Base-by-base conservation (phyloP, 805 yeast genomes). In the Debaryomyces prosopidis region DNA sequence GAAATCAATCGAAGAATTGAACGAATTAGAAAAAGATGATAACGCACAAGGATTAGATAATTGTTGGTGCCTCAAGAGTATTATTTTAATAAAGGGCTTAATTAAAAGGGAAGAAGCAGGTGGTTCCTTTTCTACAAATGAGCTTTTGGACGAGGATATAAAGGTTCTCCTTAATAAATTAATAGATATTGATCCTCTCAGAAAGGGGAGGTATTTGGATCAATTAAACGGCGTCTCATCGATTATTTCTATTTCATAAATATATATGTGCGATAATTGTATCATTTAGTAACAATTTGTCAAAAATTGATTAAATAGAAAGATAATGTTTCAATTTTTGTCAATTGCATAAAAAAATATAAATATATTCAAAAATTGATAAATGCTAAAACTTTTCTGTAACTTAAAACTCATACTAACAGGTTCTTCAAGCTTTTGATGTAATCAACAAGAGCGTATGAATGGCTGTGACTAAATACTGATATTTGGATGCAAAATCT, bases 1-100 rank as follows among this genome's bases (percentile, higher is more conserved):
- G 7, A 48, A 55, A 1, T 72, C 73, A 16, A 72, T 90, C 6
- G 58, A 73, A 5, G 89, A 87, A 49, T 73, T 91, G 43, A 83
- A 86, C 55, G 82, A 78, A 30, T 75, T 88, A 39, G 98, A 94
- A 57, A 71, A 75, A 28, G 88, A 81, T 5, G 90, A 89, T 55
- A 74, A 68, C 45, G 44, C 48, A 2, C 53, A 57, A 10, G 83
- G 79, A 0, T 61, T 58, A 43, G 88, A 83, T 46, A 83, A 85
- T 57, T 75, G 74, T 39, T 86, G 96, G 92, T 90, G 97, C 57
- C 63, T 88, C 48, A 85, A 87, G 54, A 70, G 79, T 10, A 68
- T 81, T 16, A 62, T 85, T 27, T 72, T 75, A 19, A 66, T 81
- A 33, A 72, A 77, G 57, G 59, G 57, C 46, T 61, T 51, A 51